phyloP scores from a whole-genome alignment of 495 filamentous ascomycete genomes.

The Penicillium flavigenum region DNA sequence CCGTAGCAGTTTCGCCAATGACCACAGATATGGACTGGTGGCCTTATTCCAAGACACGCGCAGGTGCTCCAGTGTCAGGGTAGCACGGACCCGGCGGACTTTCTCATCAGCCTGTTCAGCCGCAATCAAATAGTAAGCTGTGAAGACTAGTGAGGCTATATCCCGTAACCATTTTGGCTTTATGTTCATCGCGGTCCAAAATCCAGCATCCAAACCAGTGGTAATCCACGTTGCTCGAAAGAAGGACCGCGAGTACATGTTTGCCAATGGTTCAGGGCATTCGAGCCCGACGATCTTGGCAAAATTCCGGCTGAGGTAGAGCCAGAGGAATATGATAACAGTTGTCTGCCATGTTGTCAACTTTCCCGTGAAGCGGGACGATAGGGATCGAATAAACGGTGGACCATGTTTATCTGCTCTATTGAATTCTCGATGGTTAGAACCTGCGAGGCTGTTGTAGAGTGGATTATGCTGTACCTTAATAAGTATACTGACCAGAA shows the following conservation, averaged over 20 bases:
- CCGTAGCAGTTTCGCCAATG: slow-evolving; percentile 66
- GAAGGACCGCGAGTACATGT: slow-evolving; percentile 91
- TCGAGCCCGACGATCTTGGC: slow-evolving; percentile 88
- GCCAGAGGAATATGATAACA: slow-evolving; percentile 82
- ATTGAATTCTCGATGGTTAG: neutral
- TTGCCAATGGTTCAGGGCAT: slow-evolving; percentile 88
- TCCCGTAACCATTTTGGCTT: slow-evolving; percentile 79
- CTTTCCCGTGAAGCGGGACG: slow-evolving; percentile 61
- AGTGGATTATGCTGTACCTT: slow-evolving; percentile 43
- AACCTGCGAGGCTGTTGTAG: neutral
- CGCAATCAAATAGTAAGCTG: slow-evolving; percentile 83
- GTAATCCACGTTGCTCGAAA: slow-evolving; percentile 98
- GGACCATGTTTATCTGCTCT: slow-evolving; percentile 90
- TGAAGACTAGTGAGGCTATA: slow-evolving; percentile 76
- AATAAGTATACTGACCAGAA: slow-evolving; percentile 89
- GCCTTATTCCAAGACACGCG: slow-evolving; percentile 95
- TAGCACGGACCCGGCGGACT: slow-evolving; percentile 84
- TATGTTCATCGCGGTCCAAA: slow-evolving; percentile 97
- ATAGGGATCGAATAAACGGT: slow-evolving; percentile 69
- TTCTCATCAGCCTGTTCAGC: slow-evolving; percentile 97
- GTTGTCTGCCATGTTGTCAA: slow-evolving; percentile 88
- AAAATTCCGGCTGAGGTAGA: slow-evolving; percentile 90
- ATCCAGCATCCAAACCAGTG: slow-evolving; percentile 91
- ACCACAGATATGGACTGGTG: slow-evolving; percentile 75
- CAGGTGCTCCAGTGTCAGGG: slow-evolving; percentile 86